A percentile compares a stretch with the other conserved stretches of the same genome.
These are phyloP conservation scores for Hypsizygus marmoreus DNA, from an alignment of 768 basidiomycete species.

Conservation along the genomic window DNA sequence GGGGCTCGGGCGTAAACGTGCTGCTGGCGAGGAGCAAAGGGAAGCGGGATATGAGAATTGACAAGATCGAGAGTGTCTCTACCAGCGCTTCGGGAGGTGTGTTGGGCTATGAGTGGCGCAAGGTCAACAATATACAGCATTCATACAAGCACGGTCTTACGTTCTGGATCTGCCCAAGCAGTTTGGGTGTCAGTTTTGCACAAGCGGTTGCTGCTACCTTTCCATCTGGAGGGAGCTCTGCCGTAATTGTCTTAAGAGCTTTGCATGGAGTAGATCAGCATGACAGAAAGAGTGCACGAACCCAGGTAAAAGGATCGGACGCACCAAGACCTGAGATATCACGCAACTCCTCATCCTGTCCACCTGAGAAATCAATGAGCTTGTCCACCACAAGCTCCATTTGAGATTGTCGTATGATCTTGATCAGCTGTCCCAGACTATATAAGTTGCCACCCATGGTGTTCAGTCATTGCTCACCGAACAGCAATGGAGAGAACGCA, in stretches of 20 bases:
- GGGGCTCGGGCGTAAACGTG: conserved; percentile 56
- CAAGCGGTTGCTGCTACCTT: conserved; percentile 80
- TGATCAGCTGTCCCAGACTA: conserved; percentile 89
- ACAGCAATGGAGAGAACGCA: conserved; percentile 30
- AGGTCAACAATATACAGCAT: neutral
- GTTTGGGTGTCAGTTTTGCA: conserved; percentile 80
- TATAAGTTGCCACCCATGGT: conserved; percentile 5
- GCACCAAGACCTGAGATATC: conserved; percentile 93
- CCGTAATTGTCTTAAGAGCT: conserved; percentile 95
- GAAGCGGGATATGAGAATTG: conserved; percentile 87
- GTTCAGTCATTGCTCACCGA: conserved; percentile 5
- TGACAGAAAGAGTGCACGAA: neutral
- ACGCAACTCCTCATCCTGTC: conserved; percentile 88
- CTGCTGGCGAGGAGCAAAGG: conserved; percentile 63
- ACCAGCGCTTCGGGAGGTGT: conserved; percentile 81
- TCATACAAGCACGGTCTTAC: conserved; percentile 41
- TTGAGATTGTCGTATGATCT: conserved; percentile 79
- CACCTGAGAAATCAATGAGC: conserved; percentile 81
- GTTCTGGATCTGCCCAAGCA: conserved; percentile 76
- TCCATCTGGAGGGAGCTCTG: conserved; percentile 83
- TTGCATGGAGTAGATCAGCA: conserved; percentile 7
- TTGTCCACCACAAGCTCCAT: conserved; percentile 89
- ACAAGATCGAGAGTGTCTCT: conserved; percentile 82
- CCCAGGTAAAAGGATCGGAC: conserved; percentile 18
- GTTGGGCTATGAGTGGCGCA: conserved; percentile 45